Evolutionary conservation across 257 asterid species (phyloP).

Genomic region (Solanum clarkiae): DNA sequence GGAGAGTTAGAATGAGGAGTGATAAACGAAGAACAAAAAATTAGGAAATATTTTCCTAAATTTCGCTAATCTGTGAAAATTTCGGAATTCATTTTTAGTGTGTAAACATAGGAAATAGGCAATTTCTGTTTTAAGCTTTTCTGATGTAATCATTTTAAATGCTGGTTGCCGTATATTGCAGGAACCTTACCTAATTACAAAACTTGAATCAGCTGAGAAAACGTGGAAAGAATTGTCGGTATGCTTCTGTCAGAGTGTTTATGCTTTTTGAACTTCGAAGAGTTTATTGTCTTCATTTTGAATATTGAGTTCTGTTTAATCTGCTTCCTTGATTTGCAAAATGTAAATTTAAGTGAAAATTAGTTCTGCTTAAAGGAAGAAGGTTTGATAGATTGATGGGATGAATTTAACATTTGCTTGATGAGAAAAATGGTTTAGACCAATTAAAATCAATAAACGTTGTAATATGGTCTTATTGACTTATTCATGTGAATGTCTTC

Average conservation of each 20-base stretch:
- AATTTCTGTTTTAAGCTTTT: background rate
- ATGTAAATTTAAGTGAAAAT: background rate
- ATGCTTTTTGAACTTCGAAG: background rate
- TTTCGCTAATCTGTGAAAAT: background rate
- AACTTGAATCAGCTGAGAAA: slow-evolving; percentile 90
- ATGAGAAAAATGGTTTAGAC: background rate
- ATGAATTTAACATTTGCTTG: background rate
- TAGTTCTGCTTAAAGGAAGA: background rate
- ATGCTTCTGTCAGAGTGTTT: background rate
- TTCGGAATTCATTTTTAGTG: background rate
- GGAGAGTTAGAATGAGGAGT: background rate
- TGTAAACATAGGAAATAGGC: background rate
- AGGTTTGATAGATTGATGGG: background rate
- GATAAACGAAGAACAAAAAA: background rate
- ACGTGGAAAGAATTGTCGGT: slow-evolving; percentile 97
- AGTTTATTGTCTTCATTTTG: background rate
- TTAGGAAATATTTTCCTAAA: background rate
- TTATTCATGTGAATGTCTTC: background rate
- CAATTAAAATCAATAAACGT: background rate
- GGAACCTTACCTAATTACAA: slow-evolving; percentile 83
- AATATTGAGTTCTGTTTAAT: background rate
- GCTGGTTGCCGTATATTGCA: slow-evolving; percentile 20
- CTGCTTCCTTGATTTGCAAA: background rate
- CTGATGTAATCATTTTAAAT: background rate
- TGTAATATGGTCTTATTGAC: background rate